Evolutionary conservation across 257 asterid genomes (phyloP).

Genomic region (Solanum stenotomum): DNA sequence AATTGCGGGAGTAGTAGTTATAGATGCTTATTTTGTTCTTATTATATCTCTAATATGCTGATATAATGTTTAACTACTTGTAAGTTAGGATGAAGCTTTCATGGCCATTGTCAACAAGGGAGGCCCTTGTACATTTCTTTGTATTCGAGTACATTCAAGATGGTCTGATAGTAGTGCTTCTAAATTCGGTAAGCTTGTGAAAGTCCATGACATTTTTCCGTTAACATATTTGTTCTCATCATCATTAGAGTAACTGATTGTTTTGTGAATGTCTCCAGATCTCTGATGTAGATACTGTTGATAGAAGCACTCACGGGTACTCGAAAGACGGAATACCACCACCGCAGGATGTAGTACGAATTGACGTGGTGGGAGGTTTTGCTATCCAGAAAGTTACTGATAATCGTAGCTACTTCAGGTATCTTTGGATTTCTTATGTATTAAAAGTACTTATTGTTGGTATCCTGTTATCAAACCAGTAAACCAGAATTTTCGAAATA

Average conservation of each 20-base stretch:
- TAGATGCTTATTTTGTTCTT: background rate
- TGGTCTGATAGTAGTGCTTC: slow-evolving; percentile 63
- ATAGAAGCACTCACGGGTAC: slow-evolving; percentile 61
- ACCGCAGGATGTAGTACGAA: slow-evolving; percentile 64
- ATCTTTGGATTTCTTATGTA: background rate
- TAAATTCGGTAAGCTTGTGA: slow-evolving; percentile 55
- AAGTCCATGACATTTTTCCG: background rate
- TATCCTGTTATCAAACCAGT: background rate
- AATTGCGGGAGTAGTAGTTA: background rate
- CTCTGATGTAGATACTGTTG: slow-evolving; percentile 53
- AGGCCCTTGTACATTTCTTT: slow-evolving; percentile 59
- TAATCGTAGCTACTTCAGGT: slow-evolving; percentile 80
- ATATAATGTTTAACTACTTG: slow-evolving; percentile 25
- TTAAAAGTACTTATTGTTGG: background rate
- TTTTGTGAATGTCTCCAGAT: slow-evolving; percentile 34
- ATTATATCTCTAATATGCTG: slow-evolving; percentile 19
- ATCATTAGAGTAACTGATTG: background rate
- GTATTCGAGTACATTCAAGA: slow-evolving; percentile 75
- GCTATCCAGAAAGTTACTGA: slow-evolving; percentile 66
- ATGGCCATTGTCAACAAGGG: slow-evolving; percentile 92
- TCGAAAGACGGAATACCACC: slow-evolving; percentile 58
- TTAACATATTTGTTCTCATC: background rate
- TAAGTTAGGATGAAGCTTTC: slow-evolving; percentile 95
- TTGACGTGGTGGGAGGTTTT: slow-evolving; percentile 79
- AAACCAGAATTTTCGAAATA: background rate